Evolutionary conservation across 441 rosid genomes (phyloP).

Genomic region (Erodium texanum): DNA sequence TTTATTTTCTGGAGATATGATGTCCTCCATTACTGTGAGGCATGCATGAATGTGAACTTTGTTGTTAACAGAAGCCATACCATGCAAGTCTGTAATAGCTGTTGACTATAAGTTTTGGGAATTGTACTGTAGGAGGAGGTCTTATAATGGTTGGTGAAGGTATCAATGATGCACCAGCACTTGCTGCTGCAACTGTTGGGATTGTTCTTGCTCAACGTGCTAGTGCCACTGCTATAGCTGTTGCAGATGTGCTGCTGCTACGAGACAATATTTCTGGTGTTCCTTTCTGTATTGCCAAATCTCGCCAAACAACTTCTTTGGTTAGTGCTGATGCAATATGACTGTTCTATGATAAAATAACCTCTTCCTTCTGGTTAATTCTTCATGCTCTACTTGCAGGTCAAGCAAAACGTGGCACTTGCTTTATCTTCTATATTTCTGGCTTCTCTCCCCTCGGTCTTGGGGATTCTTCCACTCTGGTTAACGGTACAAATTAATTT

Average conservation of each 20-base stretch:
- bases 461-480: conserved; percentile 82
- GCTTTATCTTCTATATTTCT: conserved; percentile 59
- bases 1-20: background rate
- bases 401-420: conserved; percentile 79
- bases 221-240: conserved; percentile 82
- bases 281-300: conserved; percentile 79
- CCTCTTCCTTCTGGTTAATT: conserved; percentile 12
- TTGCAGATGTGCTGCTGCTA: conserved; percentile 71
- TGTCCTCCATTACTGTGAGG: background rate
- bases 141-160: conserved; percentile 95
- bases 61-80: background rate
- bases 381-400: conserved; percentile 32
- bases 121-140: conserved; percentile 65
- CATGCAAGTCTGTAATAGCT: conserved; percentile 1
- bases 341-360: background rate
- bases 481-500: conserved; percentile 47
- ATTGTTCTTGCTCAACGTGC: conserved; percentile 96
- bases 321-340: conserved; percentile 23
- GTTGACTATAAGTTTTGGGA: background rate
- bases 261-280: conserved; percentile 65
- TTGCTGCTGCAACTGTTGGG: conserved; percentile 91
- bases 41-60: background rate
- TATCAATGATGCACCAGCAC: conserved; percentile 90
- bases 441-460: conserved; percentile 75
- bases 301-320: conserved; percentile 73